Base-by-base conservation (phyloP, 495 filamentous ascomycete genomes). In the Bacidia rubella region DNA sequence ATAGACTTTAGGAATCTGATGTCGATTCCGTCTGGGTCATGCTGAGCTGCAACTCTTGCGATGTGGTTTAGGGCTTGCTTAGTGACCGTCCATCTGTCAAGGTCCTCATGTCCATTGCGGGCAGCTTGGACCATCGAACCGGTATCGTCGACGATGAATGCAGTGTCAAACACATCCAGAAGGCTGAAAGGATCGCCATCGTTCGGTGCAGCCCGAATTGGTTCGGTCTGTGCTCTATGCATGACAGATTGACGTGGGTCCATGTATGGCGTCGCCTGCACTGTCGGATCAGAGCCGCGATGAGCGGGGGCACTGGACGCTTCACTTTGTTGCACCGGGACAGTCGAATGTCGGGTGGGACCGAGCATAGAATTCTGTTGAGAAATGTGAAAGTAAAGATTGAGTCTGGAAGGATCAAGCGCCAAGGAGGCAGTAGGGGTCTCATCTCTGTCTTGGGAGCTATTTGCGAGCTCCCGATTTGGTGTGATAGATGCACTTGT, bases 111-210 rank as follows among this genome's bases (percentile, higher is more conserved):
- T 4, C 23, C 43, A 11, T 47, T 25, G 17, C 43, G 43, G 19
- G 51, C 51, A 12, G 9, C 23, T 29, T 19, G 9, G 11, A 44
- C 27, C 51, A 53, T 53, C 24, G 40, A 46, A 7, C 40, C 51
- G 15, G 51, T 53, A 43, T 53, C 51, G 21, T 53, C 51, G 12
- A 53, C 29, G 5, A 53, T 53, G 21, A 46, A 53, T 1, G 26
- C 51, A 15, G 40, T 46, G 11, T 53, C 51, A 29, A 53, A 53
- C 10, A 46, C 17, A 25, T 22, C 19, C 17, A 53, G n/a, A 22
- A 35, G 40, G 25, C 44, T 53, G 35, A 53, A 53, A 15, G 24
- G 39, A 15, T 53, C n/a, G 35, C 44, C 40, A 11, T 53, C 51
- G n/a, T 10, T 23, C 17, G 43, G 2, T 2, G 20, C 21, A 11